These are phyloP conservation scores for Termitomyces sp. DNA, from an alignment of 768 basidiomycete species.

Conservation along the genomic window DNA sequence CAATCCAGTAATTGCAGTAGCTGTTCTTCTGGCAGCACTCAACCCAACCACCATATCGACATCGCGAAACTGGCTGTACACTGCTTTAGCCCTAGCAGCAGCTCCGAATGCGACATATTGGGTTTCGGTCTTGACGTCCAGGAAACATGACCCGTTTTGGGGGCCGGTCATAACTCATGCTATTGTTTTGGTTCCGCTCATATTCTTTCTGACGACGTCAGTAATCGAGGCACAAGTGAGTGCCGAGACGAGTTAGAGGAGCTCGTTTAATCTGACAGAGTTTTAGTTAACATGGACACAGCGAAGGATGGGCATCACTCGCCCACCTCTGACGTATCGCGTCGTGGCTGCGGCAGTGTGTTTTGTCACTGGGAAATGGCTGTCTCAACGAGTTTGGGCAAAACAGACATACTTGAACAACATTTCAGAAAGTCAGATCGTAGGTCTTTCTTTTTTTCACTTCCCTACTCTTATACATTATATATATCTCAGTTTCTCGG, in stretches of 20 bases:
- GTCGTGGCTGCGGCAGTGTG: conserved; percentile 20
- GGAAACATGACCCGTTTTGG: conserved; percentile 43
- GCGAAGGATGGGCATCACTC: conserved; percentile 4
- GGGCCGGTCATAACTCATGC: conserved; percentile 60
- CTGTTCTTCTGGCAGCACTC: conserved; percentile 32
- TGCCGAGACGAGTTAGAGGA: background rate
- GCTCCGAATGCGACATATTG: conserved; percentile 67
- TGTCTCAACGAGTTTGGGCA: conserved; percentile 28
- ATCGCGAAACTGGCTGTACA: conserved; percentile 26
- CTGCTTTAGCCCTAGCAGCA: conserved; percentile 35
- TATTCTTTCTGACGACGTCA: conserved; percentile 44
- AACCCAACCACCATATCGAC: conserved; percentile 32
- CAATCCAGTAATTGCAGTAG: conserved; percentile 27
- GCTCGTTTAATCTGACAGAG: background rate
- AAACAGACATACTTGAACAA: conserved; percentile 18
- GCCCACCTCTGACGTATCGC: conserved; percentile 14
- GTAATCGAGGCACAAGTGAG: conserved; percentile 29
- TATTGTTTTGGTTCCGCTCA: conserved; percentile 50
- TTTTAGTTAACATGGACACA: conserved; percentile 7
- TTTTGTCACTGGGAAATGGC: conserved; percentile 19
- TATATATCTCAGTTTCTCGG: conserved; percentile 22
- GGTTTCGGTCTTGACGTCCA: conserved; percentile 54
- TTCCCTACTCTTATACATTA: background rate
- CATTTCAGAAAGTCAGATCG: conserved; percentile 36
- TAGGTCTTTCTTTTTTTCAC: conserved; percentile 16